Base-by-base conservation (phyloP, 495 filamentous ascomycete species). In the Lasiosphaeria miniovina region DNA sequence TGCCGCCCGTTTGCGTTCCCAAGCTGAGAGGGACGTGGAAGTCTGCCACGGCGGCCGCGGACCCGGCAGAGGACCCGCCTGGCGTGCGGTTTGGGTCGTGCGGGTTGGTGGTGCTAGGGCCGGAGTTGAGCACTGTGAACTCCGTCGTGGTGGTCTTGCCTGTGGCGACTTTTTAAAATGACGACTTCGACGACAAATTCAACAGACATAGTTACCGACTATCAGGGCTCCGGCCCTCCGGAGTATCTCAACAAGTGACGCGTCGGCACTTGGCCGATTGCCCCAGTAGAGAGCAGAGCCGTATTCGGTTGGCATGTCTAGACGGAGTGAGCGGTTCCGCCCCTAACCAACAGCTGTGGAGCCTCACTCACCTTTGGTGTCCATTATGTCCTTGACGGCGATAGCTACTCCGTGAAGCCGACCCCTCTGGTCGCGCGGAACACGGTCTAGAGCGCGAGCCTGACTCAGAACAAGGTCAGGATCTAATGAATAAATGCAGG, bases 331-430 rank as follows among this genome's bases (percentile, higher is more conserved):
- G 24, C 24, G 24, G 2, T 24, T 24, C 24, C 24, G 24, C 24
- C 24, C 24, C 24, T 24, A 24, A 24, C 24, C 24, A 24, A 24
- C 24, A 24, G 24, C 24, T 24, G 2, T 24, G 24, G 24, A 24
- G 24, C 24, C 24, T 24, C 24, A 24, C 24, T 24, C 24, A 24
- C 24, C 24, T 74, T 80, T 84, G 0, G 84, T 87, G 40, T 79
- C 69, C 32, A 85, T 82, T 4, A 85, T 73, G 74, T 86, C 84
- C 61, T 85, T 85, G 4, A 86, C 68, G 3, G 74, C 83, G 48
- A 86, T 63, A 0, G 81, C 71, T 0, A 86, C 57, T 0, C 83
- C 83, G 61, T 84, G 81, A 0, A 86, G 60, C 4, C 77, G 80
- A 0, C 83, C 82, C 58, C 82, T 67, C 45, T 79, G 55, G 6